These are phyloP conservation scores for Ceratobasidium sp. DNA, from an alignment of 1,284 basidiomycete species.

Conservation along the genomic window DNA sequence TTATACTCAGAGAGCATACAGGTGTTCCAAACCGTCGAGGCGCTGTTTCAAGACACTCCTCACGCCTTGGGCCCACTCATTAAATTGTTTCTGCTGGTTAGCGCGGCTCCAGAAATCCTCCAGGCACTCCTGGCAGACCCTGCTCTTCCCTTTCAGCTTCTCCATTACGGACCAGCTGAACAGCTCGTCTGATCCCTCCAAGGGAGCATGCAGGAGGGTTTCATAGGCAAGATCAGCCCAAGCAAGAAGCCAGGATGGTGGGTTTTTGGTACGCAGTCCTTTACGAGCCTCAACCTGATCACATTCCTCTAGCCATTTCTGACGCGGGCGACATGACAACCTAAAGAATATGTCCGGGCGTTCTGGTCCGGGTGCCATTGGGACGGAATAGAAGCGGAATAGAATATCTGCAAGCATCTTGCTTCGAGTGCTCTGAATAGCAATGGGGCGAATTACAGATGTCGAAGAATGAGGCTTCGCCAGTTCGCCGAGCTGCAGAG, in stretches of 20 bases:
- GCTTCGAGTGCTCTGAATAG: constrained; percentile 3
- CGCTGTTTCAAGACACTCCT: neutral
- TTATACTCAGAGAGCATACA: neutral
- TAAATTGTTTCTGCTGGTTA: neutral
- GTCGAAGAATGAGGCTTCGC: neutral
- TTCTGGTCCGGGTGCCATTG: neutral
- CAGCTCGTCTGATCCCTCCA: neutral
- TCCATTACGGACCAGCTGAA: neutral
- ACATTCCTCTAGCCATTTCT: neutral
- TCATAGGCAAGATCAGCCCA: neutral
- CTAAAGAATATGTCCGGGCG: neutral
- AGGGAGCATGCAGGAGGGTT: neutral
- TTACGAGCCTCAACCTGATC: neutral
- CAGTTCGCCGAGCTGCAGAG: neutral
- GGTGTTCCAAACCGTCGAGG: neutral
- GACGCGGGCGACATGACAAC: neutral
- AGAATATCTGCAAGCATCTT: constrained; percentile 15
- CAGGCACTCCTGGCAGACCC: neutral
- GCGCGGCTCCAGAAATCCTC: neutral
- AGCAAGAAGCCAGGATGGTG: too few species aligned
- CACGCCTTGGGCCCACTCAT: neutral
- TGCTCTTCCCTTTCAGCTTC: neutral
- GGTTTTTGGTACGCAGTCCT: neutral
- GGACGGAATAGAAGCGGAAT: neutral
- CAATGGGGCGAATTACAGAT: neutral